A percentile compares a stretch with the other conserved stretches of the same genome.
phyloP scores from a whole-genome alignment of 306 rosid genomes.

The Astragalus glycyphyllos region DNA sequence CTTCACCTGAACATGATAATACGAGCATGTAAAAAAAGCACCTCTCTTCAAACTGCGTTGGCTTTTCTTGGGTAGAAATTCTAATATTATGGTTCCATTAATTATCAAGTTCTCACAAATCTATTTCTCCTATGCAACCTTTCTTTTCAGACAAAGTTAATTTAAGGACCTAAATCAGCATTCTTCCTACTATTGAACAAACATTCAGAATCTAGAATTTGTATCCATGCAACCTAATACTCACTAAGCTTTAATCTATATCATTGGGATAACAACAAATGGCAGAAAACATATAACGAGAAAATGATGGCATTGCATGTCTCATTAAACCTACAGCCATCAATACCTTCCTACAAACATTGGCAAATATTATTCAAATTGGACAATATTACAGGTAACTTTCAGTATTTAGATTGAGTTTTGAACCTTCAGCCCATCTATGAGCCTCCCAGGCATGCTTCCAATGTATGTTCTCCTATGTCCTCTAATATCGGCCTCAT shows the following conservation, averaged over 20 bases:
- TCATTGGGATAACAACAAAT: background rate
- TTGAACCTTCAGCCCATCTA: conserved; percentile 90
- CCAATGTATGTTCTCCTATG: conserved; percentile 99
- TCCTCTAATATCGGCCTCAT: conserved; percentile 97
- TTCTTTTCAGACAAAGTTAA: conserved; percentile 1
- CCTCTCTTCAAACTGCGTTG: background rate
- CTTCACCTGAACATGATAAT: background rate
- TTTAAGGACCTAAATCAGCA: conserved; percentile 9
- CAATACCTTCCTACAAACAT: conserved; percentile 40
- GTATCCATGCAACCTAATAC: conserved; percentile 9
- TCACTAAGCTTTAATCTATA: conserved; percentile 22
- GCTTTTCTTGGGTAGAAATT: background rate
- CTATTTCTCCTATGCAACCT: background rate
- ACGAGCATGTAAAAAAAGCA: background rate
- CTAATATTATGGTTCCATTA: background rate
- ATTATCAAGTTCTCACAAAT: background rate
- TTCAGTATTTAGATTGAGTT: conserved; percentile 30
- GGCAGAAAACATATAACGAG: conserved; percentile 14
- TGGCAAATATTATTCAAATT: conserved; percentile 23
- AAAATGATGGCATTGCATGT: conserved; percentile 13
- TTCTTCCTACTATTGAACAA: background rate
- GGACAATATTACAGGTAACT: conserved; percentile 9
- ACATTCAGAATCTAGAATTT: conserved; percentile 25
- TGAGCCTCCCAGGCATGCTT: conserved; percentile 99
- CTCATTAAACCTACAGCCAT: conserved; percentile 23